These are phyloP conservation scores for Aureobasidium mangrovei DNA, from an alignment of 2,329 filamentous ascomycete genomes.

Conservation along the genomic window DNA sequence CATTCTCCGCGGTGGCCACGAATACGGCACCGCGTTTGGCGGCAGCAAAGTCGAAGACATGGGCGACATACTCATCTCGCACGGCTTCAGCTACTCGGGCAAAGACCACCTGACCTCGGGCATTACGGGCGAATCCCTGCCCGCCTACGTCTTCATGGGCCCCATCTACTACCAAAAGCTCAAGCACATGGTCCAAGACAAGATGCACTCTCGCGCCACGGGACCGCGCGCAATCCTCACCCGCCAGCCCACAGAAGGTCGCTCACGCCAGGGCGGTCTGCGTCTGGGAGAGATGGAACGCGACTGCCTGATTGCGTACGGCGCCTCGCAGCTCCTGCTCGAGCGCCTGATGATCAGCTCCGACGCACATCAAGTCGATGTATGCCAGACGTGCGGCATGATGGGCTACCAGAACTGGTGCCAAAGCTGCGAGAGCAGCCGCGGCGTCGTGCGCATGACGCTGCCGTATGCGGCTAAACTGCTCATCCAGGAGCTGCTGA, in stretches of 20 bases:
- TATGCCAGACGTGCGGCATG: conserved; percentile 87
- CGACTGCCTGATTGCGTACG: conserved; percentile 95
- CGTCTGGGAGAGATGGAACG: conserved; percentile 98
- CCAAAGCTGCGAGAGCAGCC: conserved; percentile 79
- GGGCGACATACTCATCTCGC: conserved; percentile 70
- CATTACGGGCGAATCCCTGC: conserved; percentile 86
- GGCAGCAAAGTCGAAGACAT: conserved; percentile 82
- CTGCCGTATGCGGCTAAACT: conserved; percentile 98
- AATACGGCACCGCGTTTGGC: conserved; percentile 85
- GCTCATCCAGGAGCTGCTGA: conserved; percentile 88
- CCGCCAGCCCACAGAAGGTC: conserved; percentile 90
- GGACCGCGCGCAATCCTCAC: conserved; percentile 89
- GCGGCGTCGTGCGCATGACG: conserved; percentile 81
- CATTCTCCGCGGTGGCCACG: conserved; percentile 71
- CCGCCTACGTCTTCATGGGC: conserved; percentile 96
- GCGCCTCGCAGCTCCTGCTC: conserved; percentile 80
- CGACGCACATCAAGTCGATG: conserved; percentile 82
- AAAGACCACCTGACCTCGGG: conserved; percentile 96
- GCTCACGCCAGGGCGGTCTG: conserved; percentile 83
- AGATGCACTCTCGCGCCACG: conserved; percentile 93
- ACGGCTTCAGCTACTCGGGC: conserved; percentile 92
- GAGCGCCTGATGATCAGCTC: conserved; percentile 93
- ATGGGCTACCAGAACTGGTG: conserved; percentile 96
- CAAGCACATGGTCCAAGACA: conserved; percentile 99
- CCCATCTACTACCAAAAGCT: conserved; percentile 99